A percentile compares a stretch with the other conserved stretches of the same genome.
phyloP scores from a whole-genome alignment of 371 early-diverging fungal species.

The Mucor lusitanicus region DNA sequence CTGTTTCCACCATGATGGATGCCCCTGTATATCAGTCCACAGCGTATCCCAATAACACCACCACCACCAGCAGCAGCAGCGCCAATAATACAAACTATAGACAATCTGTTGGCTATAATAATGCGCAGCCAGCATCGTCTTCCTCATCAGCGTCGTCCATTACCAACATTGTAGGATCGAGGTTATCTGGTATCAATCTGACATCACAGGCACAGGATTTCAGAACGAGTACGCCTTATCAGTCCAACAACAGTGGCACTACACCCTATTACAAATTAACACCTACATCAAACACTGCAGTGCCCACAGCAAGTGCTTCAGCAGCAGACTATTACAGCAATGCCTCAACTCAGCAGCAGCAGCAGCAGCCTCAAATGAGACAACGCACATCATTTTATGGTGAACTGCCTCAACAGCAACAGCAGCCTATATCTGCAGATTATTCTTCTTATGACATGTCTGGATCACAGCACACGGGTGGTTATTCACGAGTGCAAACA shows the following conservation, averaged over 20 bases:
- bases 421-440: background rate
- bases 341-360: background rate
- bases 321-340: background rate
- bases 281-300: slow-evolving; percentile 6
- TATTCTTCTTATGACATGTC: slow-evolving; percentile 17
- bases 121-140: background rate
- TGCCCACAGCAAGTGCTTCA: background rate
- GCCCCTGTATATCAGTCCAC: background rate
- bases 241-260: background rate
- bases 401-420: background rate
- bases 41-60: slow-evolving; percentile 1
- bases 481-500: slow-evolving; percentile 13
- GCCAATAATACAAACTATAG: slow-evolving; percentile 2
- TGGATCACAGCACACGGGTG: background rate
- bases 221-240: background rate
- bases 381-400: slow-evolving; percentile 12
- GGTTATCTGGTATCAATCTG: slow-evolving; percentile 6
- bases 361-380: slow-evolving; percentile 6
- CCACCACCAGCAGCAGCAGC: no score
- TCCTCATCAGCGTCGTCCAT: background rate
- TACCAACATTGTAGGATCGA: background rate
- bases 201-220: slow-evolving; percentile 11
- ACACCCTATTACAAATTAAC: slow-evolving; percentile 10
- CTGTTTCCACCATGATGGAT: background rate
- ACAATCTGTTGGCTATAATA: background rate